These are phyloP conservation scores for Globisporangium viniferum DNA, from an alignment of 352 stramenopile genomes.

Conservation along the genomic window DNA sequence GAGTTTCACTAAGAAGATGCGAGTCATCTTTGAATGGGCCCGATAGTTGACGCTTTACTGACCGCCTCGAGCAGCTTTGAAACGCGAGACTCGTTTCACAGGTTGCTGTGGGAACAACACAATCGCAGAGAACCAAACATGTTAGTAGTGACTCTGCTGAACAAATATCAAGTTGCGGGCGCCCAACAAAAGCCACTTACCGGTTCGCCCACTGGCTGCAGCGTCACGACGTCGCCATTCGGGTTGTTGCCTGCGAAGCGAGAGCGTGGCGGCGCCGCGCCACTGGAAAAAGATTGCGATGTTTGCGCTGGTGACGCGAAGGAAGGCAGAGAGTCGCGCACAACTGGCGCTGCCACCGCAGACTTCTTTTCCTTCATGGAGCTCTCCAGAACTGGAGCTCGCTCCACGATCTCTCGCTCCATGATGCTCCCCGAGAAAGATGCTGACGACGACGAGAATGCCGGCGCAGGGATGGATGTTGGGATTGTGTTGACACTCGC, in stretches of 20 bases:
- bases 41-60: not conserved
- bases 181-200: conserved; percentile 29
- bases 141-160: conserved; percentile 3
- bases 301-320: not conserved
- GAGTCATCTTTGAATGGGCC: not conserved
- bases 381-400: not conserved
- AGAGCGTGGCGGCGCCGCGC: conserved; percentile 29
- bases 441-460: conserved; percentile 31
- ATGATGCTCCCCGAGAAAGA: conserved; percentile 74
- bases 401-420: conserved; percentile 50
- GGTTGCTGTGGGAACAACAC: conserved; percentile 44
- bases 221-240: conserved; percentile 58
- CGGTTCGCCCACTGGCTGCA: conserved; percentile 74
- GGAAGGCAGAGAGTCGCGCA: conserved; percentile 7
- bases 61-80: conserved; percentile 52
- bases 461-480: conserved; percentile 13
- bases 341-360: not conserved
- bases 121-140: conserved; percentile 2
- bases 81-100: conserved; percentile 82
- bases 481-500: not conserved
- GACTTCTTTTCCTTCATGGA: not conserved
- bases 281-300: conserved; percentile 6
- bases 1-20: not conserved
- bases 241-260: conserved; percentile 70
- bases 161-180: not conserved